Conservation (phyloP, 192 early-diverging fungal genomes). For the Gryganskiella cystojenkinii region DNA sequence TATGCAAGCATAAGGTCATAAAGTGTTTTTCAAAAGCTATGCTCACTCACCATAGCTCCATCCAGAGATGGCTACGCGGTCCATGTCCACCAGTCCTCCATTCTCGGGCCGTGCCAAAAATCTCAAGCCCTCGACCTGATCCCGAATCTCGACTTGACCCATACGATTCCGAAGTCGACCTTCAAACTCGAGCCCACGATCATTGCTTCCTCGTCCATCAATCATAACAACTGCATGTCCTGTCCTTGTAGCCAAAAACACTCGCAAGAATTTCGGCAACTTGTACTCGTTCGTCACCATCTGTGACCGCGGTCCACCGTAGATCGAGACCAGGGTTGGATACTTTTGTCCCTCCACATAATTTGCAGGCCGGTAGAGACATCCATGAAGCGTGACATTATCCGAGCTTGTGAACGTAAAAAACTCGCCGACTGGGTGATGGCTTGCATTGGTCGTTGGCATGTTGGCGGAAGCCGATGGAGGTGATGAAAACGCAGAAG, state of each 20-base stretch:
- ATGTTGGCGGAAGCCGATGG: conserved; percentile 8
- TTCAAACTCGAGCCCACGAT: conserved; percentile 74
- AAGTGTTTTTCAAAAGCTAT: too few species aligned
- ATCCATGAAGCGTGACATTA: conserved; percentile 64
- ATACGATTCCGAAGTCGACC: conserved; percentile 59
- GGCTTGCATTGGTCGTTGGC: conserved; percentile 12
- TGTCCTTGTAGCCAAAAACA: conserved; percentile 64
- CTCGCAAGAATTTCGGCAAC: conserved; percentile 66
- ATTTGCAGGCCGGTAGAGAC: conserved; percentile 64
- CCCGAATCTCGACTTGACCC: conserved; percentile 69
- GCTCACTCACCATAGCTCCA: conserved; percentile 78
- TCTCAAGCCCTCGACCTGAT: conserved; percentile 70
- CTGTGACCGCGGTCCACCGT: conserved; percentile 81
- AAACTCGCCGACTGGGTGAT: conserved; percentile 59
- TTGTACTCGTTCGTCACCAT: conserved; percentile 80
- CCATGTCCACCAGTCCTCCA: conserved; percentile 66
- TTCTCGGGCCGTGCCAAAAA: conserved; percentile 52
- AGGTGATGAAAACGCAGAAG: not conserved
- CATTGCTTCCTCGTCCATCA: conserved; percentile 74
- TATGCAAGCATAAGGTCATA: too few species aligned
- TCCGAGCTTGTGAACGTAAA: conserved; percentile 65
- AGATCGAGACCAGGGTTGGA: conserved; percentile 73
- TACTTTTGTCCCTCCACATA: conserved; percentile 61
- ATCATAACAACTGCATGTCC: conserved; percentile 70
- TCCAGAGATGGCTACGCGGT: conserved; percentile 73